These are phyloP conservation scores for Santalum album DNA, from an alignment of 164 flowering plant species.

Conservation along the genomic window DNA sequence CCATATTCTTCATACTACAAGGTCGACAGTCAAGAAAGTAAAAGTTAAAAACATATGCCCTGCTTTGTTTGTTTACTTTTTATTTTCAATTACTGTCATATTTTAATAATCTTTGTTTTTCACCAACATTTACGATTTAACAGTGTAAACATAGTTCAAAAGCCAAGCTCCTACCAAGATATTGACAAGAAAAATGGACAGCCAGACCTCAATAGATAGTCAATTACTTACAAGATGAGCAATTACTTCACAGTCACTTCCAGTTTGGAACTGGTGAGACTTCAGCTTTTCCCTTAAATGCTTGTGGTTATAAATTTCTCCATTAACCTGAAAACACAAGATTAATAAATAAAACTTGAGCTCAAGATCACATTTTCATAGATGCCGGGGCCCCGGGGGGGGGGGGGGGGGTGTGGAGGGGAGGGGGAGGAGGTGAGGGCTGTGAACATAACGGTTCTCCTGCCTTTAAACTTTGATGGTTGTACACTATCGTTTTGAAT, in stretches of 20 bases:
- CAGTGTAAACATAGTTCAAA: not conserved
- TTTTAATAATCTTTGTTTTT: not conserved
- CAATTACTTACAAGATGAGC: constrained; percentile 81
- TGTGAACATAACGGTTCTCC: no score
- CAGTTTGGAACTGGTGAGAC: constrained; percentile 71
- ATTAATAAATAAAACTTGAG: not conserved
- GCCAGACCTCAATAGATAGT: not conserved
- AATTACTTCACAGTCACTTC: constrained; percentile 98
- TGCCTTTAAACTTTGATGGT: no score
- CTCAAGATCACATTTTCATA: not conserved
- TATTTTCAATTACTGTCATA: not conserved
- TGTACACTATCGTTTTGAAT: no score
- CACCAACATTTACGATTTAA: no score
- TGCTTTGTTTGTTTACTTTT: not conserved
- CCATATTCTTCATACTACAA: constrained; percentile 92
- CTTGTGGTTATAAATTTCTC: constrained; percentile 92
- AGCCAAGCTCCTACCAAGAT: not conserved
- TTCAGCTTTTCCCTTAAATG: constrained; percentile 51
- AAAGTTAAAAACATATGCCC: not conserved
- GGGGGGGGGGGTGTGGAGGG: no score
- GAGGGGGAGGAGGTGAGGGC: no score
- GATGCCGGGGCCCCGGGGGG: no score
- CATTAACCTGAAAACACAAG: constrained; percentile 57
- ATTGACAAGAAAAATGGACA: not conserved
- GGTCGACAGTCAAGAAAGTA: not conserved